Evolutionary conservation across 306 rosid species (phyloP).

Genomic region (Prunus campanulata): DNA sequence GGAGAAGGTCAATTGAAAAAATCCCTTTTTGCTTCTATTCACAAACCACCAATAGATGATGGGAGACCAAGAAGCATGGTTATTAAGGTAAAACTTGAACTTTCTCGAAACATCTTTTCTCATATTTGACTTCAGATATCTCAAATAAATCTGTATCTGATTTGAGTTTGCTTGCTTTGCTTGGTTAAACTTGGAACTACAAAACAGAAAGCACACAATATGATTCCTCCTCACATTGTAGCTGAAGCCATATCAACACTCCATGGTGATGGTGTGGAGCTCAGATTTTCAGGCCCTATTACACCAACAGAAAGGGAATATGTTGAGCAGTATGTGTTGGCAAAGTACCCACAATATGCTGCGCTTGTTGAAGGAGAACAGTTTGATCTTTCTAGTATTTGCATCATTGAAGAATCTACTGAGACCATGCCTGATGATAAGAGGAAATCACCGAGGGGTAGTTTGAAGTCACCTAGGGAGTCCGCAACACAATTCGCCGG

Average conservation of each 20-base stretch:
- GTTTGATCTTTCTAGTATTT: constrained; percentile 61
- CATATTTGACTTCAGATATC: neutral
- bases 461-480: constrained; percentile 39
- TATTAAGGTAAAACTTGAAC: constrained; percentile 43
- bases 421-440: constrained; percentile 48
- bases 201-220: constrained; percentile 44
- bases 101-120: neutral
- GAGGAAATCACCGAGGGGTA: constrained; percentile 58
- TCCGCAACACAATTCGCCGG: constrained; percentile 50
- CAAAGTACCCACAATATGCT: constrained; percentile 80
- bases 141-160: constrained; percentile 10
- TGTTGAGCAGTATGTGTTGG: constrained; percentile 76
- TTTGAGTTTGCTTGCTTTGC: neutral
- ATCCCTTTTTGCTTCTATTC: constrained; percentile 35
- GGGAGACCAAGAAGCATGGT: constrained; percentile 81
- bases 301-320: constrained; percentile 83
- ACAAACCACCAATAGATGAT: constrained; percentile 47
- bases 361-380: constrained; percentile 64
- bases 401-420: constrained; percentile 65
- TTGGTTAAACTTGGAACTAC: constrained; percentile 15
- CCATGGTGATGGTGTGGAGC: constrained; percentile 55
- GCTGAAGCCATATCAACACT: constrained; percentile 64
- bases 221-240: constrained; percentile 49
- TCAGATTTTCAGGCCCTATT: constrained; percentile 94
- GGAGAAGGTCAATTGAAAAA: constrained; percentile 46